Percentiles rank a stretch among this genome's conserved stretches.
Evolutionary conservation across 2,329 filamentous ascomycete species (phyloP).

Genomic region (Arthrobotrys musiformis): DNA sequence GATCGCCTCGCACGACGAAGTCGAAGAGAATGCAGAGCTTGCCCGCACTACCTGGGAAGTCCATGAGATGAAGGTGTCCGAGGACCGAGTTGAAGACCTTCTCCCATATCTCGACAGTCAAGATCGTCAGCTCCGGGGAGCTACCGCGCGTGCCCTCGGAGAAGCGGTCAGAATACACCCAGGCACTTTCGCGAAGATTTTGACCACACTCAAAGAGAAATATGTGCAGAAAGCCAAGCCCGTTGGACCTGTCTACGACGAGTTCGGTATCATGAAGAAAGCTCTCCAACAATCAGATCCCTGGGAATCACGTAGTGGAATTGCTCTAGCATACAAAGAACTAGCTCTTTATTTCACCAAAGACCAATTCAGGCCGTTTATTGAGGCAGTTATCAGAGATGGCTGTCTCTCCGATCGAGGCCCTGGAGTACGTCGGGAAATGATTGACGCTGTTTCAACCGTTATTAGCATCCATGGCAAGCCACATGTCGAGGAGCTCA

Average conservation of each 20-base stretch:
- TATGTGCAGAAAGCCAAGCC: conserved; percentile 86
- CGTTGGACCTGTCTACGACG: conserved; percentile 82
- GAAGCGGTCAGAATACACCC: conserved; percentile 74
- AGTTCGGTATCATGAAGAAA: conserved; percentile 94
- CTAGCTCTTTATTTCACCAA: conserved; percentile 77
- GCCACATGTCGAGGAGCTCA: conserved; percentile 83
- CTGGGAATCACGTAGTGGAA: conserved; percentile 90
- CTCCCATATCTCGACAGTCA: conserved; percentile 81
- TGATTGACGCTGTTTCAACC: conserved; percentile 87
- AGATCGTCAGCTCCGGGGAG: conserved; percentile 83
- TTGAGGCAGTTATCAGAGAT: conserved; percentile 84
- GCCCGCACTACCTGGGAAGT: conserved; percentile 95
- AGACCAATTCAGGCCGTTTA: conserved; percentile 77
- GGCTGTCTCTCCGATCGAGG: conserved; percentile 89
- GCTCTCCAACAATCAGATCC: conserved; percentile 80
- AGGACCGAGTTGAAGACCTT: conserved; percentile 74
- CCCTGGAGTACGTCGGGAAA: conserved; percentile 80
- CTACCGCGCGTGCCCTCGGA: conserved; percentile 82
- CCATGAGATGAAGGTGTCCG: conserved; percentile 78
- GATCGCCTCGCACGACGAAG: conserved; percentile 91
- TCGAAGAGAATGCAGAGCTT: conserved; percentile 84
- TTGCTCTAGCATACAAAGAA: conserved; percentile 86
- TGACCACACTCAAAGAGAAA: conserved; percentile 74
- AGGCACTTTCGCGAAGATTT: conserved; percentile 70
- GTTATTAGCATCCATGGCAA: conserved; percentile 85